Conservation (phyloP, 192 early-diverging fungal species). For the Rhizophagus sp. region DNA sequence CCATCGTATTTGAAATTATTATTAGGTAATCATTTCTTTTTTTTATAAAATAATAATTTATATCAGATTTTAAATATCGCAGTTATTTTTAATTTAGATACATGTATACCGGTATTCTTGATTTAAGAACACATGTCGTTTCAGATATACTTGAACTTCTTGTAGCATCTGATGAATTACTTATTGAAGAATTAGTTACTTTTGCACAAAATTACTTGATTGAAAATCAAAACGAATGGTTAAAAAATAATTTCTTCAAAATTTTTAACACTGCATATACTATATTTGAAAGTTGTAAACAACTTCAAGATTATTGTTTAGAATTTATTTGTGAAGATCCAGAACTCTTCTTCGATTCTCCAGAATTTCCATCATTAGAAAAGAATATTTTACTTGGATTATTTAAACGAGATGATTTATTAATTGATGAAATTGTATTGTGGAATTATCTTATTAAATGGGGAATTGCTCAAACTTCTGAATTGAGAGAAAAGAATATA, state of each 20-base stretch:
- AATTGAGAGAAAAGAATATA: not conserved
- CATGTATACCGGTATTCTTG: slow-evolving; percentile 16
- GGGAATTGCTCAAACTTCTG: not conserved
- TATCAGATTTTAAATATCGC: not conserved
- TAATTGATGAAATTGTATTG: slow-evolving; percentile 17
- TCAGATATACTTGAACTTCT: slow-evolving; percentile 10
- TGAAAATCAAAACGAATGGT: slow-evolving; percentile 8
- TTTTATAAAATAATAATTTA: not conserved
- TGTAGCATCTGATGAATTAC: slow-evolving; percentile 18
- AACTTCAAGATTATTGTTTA: slow-evolving; percentile 11
- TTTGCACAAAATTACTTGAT: slow-evolving; percentile 15
- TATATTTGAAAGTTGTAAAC: not conserved
- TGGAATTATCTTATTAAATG: slow-evolving; percentile 28
- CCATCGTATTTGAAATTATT: not conserved
- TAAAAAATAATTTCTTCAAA: not conserved
- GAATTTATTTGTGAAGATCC: slow-evolving; percentile 16
- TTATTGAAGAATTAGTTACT: not conserved
- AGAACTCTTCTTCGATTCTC: slow-evolving; percentile 1
- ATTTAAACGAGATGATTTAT: slow-evolving; percentile 2
- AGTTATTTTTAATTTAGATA: not conserved
- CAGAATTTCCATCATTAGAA: slow-evolving; percentile 8
- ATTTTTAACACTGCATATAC: not conserved
- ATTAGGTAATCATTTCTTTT: not conserved
- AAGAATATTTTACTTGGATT: slow-evolving; percentile 10
- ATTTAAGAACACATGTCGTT: not conserved